phyloP scores from a whole-genome alignment of 106 monocot genomes.

The Dendrobium huoshanense region DNA sequence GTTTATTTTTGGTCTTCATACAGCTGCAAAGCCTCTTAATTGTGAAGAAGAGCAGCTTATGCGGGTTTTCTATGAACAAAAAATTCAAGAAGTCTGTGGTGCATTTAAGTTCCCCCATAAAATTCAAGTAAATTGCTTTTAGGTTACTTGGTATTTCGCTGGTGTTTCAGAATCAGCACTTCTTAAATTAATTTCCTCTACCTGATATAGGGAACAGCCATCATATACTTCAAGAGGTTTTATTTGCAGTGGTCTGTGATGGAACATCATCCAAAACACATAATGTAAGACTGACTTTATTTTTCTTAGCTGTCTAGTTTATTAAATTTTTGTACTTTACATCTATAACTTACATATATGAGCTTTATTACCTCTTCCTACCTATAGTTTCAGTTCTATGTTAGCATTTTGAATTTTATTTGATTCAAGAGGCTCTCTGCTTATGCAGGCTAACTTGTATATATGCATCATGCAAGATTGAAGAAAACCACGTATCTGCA shows the following conservation, averaged over 20 bases:
- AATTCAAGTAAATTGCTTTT: slow-evolving; percentile 65
- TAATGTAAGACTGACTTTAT: slow-evolving; percentile 53
- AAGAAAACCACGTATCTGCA: slow-evolving; percentile 98
- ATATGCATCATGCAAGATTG: slow-evolving; percentile 91
- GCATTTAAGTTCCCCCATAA: slow-evolving; percentile 94
- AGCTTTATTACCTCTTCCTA: not conserved
- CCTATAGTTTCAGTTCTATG: not conserved
- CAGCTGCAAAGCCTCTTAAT: slow-evolving; percentile 69
- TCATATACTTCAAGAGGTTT: slow-evolving; percentile 96
- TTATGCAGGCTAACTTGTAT: slow-evolving; percentile 86
- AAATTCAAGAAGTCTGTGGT: slow-evolving; percentile 97
- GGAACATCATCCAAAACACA: slow-evolving; percentile 97
- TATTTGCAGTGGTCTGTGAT: slow-evolving; percentile 97
- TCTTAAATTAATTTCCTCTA: not conserved
- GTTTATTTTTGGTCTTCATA: slow-evolving; percentile 1
- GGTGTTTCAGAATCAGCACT: not conserved
- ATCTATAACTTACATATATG: not conserved
- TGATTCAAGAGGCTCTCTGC: slow-evolving; percentile 4
- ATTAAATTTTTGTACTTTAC: not conserved
- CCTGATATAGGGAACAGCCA: slow-evolving; percentile 75
- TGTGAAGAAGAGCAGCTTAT: slow-evolving; percentile 80
- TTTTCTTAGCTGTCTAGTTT: not conserved
- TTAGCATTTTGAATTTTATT: slow-evolving; percentile 5
- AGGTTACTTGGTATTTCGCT: not conserved
- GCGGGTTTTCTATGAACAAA: slow-evolving; percentile 91